phyloP scores from a whole-genome alignment of 176 grass and related monocot genomes.

The Alopecurus myosuroides region DNA sequence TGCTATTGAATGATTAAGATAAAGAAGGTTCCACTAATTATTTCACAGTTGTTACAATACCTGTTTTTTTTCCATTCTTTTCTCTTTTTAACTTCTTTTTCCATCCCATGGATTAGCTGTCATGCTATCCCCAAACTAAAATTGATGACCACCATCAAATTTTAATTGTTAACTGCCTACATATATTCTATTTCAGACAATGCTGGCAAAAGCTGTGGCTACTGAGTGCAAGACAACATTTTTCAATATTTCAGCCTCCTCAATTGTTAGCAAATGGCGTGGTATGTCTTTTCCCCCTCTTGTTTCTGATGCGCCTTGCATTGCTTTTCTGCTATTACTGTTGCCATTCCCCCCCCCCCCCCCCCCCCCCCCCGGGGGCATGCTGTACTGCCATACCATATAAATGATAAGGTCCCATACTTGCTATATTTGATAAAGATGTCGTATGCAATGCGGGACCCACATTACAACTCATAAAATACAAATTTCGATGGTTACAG shows the following conservation, averaged over 20 bases:
- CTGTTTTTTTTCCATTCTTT: neutral
- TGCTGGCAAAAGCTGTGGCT: slow-evolving; percentile 97
- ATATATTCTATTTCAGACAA: slow-evolving; percentile 61
- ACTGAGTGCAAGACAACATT: slow-evolving; percentile 96
- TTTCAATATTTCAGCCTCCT: slow-evolving; percentile 98
- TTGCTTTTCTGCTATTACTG: slow-evolving; percentile 8
- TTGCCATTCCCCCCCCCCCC: no score
- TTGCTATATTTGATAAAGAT: neutral
- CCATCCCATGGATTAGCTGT: neutral
- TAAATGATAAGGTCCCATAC: neutral
- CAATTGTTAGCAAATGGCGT: slow-evolving; percentile 92
- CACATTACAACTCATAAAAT: neutral
- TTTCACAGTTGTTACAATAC: neutral
- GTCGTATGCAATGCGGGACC: neutral
- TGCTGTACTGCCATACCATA: neutral
- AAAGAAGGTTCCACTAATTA: neutral
- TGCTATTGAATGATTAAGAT: slow-evolving; percentile 2
- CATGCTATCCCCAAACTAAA: slow-evolving; percentile 9
- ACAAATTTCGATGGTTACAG: neutral
- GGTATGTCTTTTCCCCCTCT: slow-evolving; percentile 40
- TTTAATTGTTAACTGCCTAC: neutral
- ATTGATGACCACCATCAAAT: neutral
- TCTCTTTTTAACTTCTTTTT: neutral
- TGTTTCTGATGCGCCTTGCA: neutral
- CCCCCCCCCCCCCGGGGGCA: no score